Conservation (phyloP, 2,329 filamentous ascomycete genomes). For the Alternaria conjuncta region DNA sequence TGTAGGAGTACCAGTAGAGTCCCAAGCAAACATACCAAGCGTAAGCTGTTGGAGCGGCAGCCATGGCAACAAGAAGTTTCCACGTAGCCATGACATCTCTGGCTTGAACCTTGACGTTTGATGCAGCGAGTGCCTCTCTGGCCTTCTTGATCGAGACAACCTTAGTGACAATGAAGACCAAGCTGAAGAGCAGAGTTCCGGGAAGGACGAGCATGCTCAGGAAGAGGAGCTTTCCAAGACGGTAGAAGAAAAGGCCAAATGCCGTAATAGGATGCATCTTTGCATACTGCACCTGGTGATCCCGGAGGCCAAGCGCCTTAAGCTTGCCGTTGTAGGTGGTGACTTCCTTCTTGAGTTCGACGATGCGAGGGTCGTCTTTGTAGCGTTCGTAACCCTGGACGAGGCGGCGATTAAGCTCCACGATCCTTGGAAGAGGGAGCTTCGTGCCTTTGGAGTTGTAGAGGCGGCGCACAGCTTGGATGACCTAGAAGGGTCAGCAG, state of each 20-base stretch:
- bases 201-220: conserved; percentile 84
- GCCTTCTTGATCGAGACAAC: conserved; percentile 48
- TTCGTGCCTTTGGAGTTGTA: conserved; percentile 97
- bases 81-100: conserved; percentile 51
- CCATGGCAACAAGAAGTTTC: conserved; percentile 51
- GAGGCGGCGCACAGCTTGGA: conserved; percentile 89
- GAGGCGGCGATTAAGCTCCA: conserved; percentile 90
- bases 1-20: conserved; percentile 52
- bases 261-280: conserved; percentile 81
- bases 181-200: conserved; percentile 81
- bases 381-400: conserved; percentile 91
- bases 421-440: conserved; percentile 86
- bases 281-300: conserved; percentile 94
- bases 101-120: conserved; percentile 50
- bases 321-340: conserved; percentile 87
- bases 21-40: conserved; percentile 40
- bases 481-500: conserved; percentile 62
- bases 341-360: conserved; percentile 75
- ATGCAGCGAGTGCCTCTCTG: conserved; percentile 48
- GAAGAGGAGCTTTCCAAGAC: conserved; percentile 76
- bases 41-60: conserved; percentile 45
- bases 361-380: conserved; percentile 87
- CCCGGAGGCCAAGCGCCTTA: conserved; percentile 82
- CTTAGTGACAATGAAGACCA: conserved; percentile 48
- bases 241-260: conserved; percentile 77